Evolutionary conservation across 2,329 filamentous ascomycete genomes (phyloP).

Genomic region (Clarireedia hainanense): DNA sequence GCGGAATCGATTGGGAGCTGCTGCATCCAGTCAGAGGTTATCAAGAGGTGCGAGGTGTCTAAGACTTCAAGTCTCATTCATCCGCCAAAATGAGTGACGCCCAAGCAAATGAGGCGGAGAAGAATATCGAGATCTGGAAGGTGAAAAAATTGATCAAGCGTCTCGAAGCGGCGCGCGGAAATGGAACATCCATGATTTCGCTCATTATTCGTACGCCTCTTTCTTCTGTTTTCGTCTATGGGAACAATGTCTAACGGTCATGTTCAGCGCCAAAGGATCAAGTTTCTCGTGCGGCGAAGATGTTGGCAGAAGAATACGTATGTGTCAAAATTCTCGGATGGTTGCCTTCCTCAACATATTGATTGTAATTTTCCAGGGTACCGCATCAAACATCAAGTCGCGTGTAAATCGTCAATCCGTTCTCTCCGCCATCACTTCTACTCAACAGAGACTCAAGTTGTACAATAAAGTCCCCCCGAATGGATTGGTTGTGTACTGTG

Average conservation of each 20-base stretch:
- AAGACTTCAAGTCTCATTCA: constrained; percentile 10
- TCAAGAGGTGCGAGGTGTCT: background rate
- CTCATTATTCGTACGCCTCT: constrained; percentile 76
- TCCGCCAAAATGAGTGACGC: constrained; percentile 71
- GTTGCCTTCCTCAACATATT: constrained; percentile 7
- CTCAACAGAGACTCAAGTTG: constrained; percentile 96
- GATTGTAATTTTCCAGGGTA: constrained; percentile 57
- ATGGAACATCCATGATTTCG: constrained; percentile 99
- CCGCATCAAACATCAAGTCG: constrained; percentile 98
- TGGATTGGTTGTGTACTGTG: constrained; percentile 96
- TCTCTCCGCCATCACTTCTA: constrained; percentile 95
- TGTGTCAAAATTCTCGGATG: constrained; percentile 29
- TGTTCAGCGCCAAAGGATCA: constrained; percentile 87
- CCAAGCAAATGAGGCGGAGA: constrained; percentile 89
- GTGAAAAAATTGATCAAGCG: constrained; percentile 99
- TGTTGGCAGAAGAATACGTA: constrained; percentile 99
- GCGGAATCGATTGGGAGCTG: constrained; percentile 1
- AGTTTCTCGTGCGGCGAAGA: constrained; percentile 91
- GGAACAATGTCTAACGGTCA: constrained; percentile 3
- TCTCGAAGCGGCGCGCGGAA: constrained; percentile 91
- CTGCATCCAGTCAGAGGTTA: constrained; percentile 1
- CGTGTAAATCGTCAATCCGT: constrained; percentile 98
- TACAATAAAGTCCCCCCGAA: constrained; percentile 99
- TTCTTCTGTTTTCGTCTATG: constrained; percentile 6
- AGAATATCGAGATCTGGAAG: constrained; percentile 94